Conservation (phyloP, 768 basidiomycete species). For the Mycena filopes region DNA sequence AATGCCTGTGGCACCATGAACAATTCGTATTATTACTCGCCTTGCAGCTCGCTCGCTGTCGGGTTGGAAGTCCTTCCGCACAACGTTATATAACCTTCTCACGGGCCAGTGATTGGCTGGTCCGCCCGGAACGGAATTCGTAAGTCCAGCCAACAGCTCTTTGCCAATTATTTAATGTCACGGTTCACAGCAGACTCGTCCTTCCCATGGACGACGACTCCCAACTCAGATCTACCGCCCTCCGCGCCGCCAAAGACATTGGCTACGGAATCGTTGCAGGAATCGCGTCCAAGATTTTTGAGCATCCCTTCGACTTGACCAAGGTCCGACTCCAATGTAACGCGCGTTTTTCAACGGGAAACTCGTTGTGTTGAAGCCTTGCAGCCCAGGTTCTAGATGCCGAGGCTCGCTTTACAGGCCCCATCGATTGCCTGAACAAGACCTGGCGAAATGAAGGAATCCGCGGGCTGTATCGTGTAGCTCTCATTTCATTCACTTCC, state of each 20-base stretch:
- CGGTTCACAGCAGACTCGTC: background rate
- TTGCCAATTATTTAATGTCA: conserved; percentile 6
- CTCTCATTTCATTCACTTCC: conserved; percentile 38
- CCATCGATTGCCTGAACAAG: conserved; percentile 86
- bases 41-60: background rate
- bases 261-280: conserved; percentile 73
- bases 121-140: no score
- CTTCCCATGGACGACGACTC: conserved; percentile 18
- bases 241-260: conserved; percentile 57
- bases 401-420: conserved; percentile 77
- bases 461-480: conserved; percentile 86
- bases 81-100: background rate
- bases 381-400: conserved; percentile 79
- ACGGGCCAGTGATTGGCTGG: background rate
- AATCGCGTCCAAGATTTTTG: conserved; percentile 87
- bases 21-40: background rate
- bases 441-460: conserved; percentile 88
- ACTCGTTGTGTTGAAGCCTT: background rate
- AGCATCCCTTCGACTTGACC: conserved; percentile 93
- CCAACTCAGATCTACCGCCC: conserved; percentile 8
- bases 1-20: background rate
- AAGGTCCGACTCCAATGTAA: conserved; percentile 86
- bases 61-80: no score
- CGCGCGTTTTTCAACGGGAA: no score
- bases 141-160: background rate